Percentiles rank a stretch among this genome's conserved stretches.
Conservation (phyloP, 2,329 filamentous ascomycete species). For the Aspergillus thermomutatus region DNA sequence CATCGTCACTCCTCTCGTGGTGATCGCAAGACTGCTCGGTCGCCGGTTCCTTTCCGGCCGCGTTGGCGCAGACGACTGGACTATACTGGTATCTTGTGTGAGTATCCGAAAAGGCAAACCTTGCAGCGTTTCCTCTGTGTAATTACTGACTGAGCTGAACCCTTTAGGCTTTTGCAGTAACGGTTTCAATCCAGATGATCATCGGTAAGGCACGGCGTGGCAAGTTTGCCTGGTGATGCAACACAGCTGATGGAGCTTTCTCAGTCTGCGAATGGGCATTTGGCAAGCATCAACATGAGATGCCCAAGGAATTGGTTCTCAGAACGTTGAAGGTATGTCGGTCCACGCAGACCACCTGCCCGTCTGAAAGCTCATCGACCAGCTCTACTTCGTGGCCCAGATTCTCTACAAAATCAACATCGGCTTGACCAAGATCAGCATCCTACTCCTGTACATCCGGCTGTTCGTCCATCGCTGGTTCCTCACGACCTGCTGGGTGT, state of each 20-base stretch:
- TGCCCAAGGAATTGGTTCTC: conserved; percentile 6
- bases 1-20: conserved; percentile 18
- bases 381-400: conserved; percentile 22
- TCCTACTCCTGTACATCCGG: conserved; percentile 20
- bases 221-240: neutral
- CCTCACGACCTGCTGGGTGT: conserved; percentile 13
- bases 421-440: conserved; percentile 23
- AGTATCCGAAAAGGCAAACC: neutral
- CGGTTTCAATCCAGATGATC: conserved; percentile 21
- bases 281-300: conserved; percentile 17
- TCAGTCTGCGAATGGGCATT: conserved; percentile 18
- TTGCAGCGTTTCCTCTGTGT: neutral
- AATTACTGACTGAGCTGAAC: neutral
- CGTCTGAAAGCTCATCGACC: neutral
- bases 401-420: conserved; percentile 24
- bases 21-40: conserved; percentile 14
- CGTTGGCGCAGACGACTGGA: conserved; percentile 19
- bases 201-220: conserved; percentile 4
- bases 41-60: conserved; percentile 12
- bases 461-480: conserved; percentile 21
- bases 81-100: conserved; percentile 15
- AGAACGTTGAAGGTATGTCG: conserved; percentile 14
- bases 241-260: neutral
- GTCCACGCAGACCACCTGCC: neutral
- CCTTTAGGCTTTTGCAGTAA: conserved; percentile 16